Percentiles rank a stretch among this genome's conserved stretches.
Conservation (phyloP, 164 flowering plant species). For the Hamamelis virginiana region DNA sequence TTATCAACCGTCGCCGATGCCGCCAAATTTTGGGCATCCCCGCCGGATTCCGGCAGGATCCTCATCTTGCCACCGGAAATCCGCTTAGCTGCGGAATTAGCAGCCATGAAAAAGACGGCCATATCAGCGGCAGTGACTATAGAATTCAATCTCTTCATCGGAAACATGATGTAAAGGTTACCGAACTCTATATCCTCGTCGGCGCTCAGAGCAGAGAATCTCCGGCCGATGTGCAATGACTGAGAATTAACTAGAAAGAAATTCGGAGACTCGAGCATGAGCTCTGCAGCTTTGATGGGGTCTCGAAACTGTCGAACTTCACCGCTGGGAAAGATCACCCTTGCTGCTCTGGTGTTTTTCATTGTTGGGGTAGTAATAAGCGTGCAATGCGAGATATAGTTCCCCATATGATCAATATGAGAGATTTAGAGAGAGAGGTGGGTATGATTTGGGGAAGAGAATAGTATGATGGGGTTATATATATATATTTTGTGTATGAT, state of each 20-base stretch:
- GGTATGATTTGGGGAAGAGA: neutral
- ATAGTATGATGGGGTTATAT: neutral
- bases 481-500: neutral
- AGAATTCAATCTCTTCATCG: constrained; percentile 51
- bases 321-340: constrained; percentile 50
- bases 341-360: constrained; percentile 27
- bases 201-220: constrained; percentile 54
- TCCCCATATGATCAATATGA: constrained; percentile 37
- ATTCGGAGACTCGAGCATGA: constrained; percentile 54
- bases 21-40: neutral
- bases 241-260: constrained; percentile 38
- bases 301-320: constrained; percentile 42
- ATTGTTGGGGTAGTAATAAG: constrained; percentile 15
- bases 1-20: constrained; percentile 7
- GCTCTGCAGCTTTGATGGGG: constrained; percentile 52
- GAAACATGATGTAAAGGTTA: constrained; percentile 50
- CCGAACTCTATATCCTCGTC: constrained; percentile 62
- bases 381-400: constrained; percentile 39
- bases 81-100: constrained; percentile 40
- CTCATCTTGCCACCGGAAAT: constrained; percentile 26
- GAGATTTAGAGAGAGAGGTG: neutral
- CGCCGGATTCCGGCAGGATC: constrained; percentile 31
- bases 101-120: constrained; percentile 43
- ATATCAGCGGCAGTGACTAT: constrained; percentile 44
- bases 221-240: constrained; percentile 42